Conservation (phyloP, 306 rosid species). For the Clitoria ternatea region DNA sequence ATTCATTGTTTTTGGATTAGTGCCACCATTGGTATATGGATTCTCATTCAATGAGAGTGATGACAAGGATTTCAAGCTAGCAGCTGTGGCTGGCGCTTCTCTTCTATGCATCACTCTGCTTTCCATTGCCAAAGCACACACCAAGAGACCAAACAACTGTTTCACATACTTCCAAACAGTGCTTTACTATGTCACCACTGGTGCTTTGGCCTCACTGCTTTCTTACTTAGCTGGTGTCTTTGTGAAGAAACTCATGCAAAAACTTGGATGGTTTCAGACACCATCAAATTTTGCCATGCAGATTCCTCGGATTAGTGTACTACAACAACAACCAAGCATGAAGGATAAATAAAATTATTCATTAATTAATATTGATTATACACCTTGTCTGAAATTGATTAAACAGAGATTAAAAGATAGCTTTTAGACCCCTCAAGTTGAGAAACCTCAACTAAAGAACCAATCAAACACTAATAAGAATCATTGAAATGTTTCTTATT, state of each 20-base stretch:
- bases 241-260: constrained; percentile 34
- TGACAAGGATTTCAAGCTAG: constrained; percentile 57
- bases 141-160: constrained; percentile 35
- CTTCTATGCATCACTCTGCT: constrained; percentile 58
- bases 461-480: no score
- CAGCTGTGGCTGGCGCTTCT: constrained; percentile 72
- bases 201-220: constrained; percentile 46
- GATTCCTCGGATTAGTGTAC: constrained; percentile 28
- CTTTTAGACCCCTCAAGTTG: no score
- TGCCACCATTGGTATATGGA: constrained; percentile 69
- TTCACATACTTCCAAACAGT: constrained; percentile 42
- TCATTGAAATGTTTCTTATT: no score
- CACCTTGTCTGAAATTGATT: not conserved
- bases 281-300: constrained; percentile 1
- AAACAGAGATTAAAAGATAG: no score
- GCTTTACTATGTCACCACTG: constrained; percentile 40
- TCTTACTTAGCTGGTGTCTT: constrained; percentile 58
- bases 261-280: constrained; percentile 55
- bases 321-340: no score
- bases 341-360: no score
- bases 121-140: constrained; percentile 54
- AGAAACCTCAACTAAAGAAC: no score
- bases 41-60: constrained; percentile 57
- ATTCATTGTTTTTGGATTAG: constrained; percentile 61
- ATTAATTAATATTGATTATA: no score